Base-by-base conservation (phyloP, 1,284 basidiomycete genomes). In the Schizopora paradoxa region DNA sequence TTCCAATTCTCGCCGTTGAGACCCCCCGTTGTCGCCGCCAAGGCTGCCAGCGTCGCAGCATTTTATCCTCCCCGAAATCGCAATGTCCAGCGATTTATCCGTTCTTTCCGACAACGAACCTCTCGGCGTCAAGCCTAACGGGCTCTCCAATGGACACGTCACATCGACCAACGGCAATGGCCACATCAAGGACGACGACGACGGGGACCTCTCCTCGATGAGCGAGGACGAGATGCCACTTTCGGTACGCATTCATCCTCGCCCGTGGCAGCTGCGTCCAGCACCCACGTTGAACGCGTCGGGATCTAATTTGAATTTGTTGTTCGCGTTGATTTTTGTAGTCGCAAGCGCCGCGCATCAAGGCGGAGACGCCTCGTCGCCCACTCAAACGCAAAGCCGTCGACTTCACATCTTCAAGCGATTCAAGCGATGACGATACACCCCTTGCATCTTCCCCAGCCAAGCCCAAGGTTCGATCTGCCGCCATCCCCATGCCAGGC, bases 371-470 rank as follows among this genome's bases (percentile, higher is more conserved):
- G 54, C 70, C 70, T 34, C 66, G 70, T 36, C 60, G 66, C 45
- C 67, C 69, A 38, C 54, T 70, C 51, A 86, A 86, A 64, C 77
- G 81, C 58, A 82, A 80, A 67, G 57, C 64, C 11, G 68, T 70
- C 45, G 66, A 66, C 14, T 72, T 74, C 11, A 69, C 62, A 49
- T 73, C 76, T 27, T 78, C 76, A 32, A 83, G 79, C 55, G 82
- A 82, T 27, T 78, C 76, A 32, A 83, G 79, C 55, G 82, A 82
- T n/a, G 82, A 85, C 53, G 82, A 86, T 51, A 68, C 66, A 21
- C 83, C 83, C 34, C 73, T 87, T 36, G 82, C 82, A 39, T 82
- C 51, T 31, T 49, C 81, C 31, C 83, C 83, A 22, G 81, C 82
- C 16, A 68, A 65, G 7, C 86, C 84, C 63, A 67, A 65, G 46